Conservation (phyloP, 2,329 filamentous ascomycete genomes). For the Aureobasidium sp. region DNA sequence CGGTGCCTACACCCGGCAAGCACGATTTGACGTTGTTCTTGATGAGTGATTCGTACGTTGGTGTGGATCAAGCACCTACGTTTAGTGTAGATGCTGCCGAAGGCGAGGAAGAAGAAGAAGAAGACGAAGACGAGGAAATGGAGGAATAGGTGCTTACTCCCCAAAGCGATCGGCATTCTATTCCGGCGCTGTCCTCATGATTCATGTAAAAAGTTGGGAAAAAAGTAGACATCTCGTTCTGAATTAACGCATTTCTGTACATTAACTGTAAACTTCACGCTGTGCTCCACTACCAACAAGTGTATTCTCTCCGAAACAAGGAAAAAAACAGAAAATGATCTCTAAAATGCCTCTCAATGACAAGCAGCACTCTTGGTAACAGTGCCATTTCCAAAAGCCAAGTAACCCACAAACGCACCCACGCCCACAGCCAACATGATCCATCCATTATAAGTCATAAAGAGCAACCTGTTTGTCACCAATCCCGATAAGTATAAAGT, state of each 20-base stretch:
- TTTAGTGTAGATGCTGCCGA: slow-evolving; percentile 83
- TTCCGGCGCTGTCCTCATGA: background rate
- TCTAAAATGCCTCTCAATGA: slow-evolving; percentile 49
- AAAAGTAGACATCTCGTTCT: background rate
- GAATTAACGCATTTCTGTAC: background rate
- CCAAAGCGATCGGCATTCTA: too few relatives aligned
- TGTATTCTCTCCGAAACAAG: background rate
- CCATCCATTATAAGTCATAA: slow-evolving; percentile 99
- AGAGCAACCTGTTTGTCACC: slow-evolving; percentile 82
- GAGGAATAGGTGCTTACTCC: too few relatives aligned
- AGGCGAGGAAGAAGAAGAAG: slow-evolving; percentile 92
- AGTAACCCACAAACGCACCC: slow-evolving; percentile 82
- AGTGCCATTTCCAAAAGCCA: slow-evolving; percentile 67
- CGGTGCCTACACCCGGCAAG: slow-evolving; percentile 73
- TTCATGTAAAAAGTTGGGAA: background rate
- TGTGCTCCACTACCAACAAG: background rate
- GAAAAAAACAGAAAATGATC: background rate
- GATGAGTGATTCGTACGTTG: slow-evolving; percentile 96
- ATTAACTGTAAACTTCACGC: background rate
- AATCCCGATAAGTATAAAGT: too few relatives aligned
- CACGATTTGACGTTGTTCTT: slow-evolving; percentile 86
- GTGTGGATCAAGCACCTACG: slow-evolving; percentile 89
- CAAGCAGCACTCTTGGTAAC: slow-evolving; percentile 84
- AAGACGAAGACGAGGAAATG: slow-evolving; percentile 67
- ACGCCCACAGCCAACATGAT: slow-evolving; percentile 88